A percentile compares a stretch with the other conserved stretches of the same genome.
These are phyloP conservation scores for Tolypocladium sp. DNA, from an alignment of 2,329 filamentous ascomycete genomes.

Conservation along the genomic window DNA sequence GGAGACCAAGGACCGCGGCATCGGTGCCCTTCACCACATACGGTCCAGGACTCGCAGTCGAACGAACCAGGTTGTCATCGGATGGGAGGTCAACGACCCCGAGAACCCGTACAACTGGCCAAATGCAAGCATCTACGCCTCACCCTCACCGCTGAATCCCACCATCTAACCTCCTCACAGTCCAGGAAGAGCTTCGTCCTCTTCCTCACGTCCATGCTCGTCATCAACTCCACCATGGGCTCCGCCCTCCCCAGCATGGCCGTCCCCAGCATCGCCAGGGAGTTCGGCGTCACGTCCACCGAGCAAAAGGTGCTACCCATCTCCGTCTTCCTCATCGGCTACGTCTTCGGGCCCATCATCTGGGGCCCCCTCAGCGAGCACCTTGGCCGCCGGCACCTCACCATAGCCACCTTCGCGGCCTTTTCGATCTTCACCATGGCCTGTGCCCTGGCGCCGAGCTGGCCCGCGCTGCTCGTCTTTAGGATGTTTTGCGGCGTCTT, in stretches of 20 bases:
- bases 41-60: constrained; percentile 22
- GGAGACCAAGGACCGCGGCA: constrained; percentile 27
- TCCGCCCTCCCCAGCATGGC: constrained; percentile 57
- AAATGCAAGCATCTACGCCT: constrained; percentile 14
- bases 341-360: constrained; percentile 50
- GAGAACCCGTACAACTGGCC: constrained; percentile 48
- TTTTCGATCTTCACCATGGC: constrained; percentile 42
- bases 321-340: constrained; percentile 55
- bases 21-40: constrained; percentile 23
- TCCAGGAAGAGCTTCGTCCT: constrained; percentile 45
- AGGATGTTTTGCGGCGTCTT: constrained; percentile 39
- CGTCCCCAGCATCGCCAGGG: constrained; percentile 43
- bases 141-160: too few relatives aligned
- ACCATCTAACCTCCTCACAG: constrained; percentile 19
- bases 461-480: constrained; percentile 44
- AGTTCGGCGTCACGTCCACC: constrained; percentile 45
- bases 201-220: constrained; percentile 44
- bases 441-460: constrained; percentile 40
- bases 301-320: constrained; percentile 45
- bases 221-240: constrained; percentile 60
- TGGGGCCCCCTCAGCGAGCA: constrained; percentile 60
- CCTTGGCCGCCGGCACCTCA: constrained; percentile 41
- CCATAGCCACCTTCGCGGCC: constrained; percentile 29
- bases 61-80: constrained; percentile 25
- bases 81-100: constrained; percentile 37